Base-by-base conservation (phyloP, 768 basidiomycete genomes). In the Rhizopogon rudus region DNA sequence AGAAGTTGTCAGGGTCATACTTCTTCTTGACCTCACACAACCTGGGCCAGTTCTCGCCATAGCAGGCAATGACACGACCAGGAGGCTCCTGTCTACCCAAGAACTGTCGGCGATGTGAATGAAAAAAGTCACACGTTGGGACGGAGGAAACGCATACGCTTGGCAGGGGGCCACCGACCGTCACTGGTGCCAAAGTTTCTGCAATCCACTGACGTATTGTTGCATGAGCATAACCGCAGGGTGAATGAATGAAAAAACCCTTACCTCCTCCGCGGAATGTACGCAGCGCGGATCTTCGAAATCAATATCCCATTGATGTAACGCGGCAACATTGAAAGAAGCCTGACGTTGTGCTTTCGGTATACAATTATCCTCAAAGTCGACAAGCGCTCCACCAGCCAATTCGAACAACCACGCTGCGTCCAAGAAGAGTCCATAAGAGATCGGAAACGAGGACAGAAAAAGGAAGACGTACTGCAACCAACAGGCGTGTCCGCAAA, bases 361-460 rank as follows among this genome's bases (percentile, higher is more conserved):
- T 13, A 93, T 70, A 60, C 88, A 91, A 12, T 77, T 84, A 59
- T 86, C 77, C 53, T 89, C 86, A 56, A 81, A 82, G 65, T 93
- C 91, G 0, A 70, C 67, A 40, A 91, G 79, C 1, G 89, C 89
- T 16, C 91, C 91, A 2, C 89, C 93, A 0, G 88, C 88, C 41
- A 93, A 79, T 69, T 97, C 93, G 67, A 96, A 95, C 7, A 97
- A 76, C 93, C 92, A 96, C 14, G 92, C 93, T 92, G 48, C 35
- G 22, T 40, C 16, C 13, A 40, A 45, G 6, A 12, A 40, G 28
- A 17, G 14, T 43, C 14, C 5, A 39, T 14, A 29, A 46, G 35
- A 17, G 40, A 25, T 55, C 40, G 37, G 28, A 49, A 16, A 52
- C 20, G 17, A 42, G 54, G 33, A 25, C 35, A 5, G 5, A 20